Evolutionary conservation across 2,329 filamentous ascomycete genomes (phyloP).

Genomic region (Monilinia fructicola): DNA sequence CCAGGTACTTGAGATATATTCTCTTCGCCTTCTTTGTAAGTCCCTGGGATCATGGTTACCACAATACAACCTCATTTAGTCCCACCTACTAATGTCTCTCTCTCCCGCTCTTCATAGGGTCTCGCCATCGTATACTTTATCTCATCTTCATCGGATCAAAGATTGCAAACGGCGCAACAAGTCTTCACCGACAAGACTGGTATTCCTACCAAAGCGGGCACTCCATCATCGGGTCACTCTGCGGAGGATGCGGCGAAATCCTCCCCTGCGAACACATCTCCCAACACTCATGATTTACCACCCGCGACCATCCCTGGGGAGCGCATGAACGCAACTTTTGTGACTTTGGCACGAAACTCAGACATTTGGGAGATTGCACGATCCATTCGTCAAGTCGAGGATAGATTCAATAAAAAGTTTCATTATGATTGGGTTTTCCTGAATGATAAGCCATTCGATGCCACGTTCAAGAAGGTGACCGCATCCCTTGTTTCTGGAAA

Average conservation of each 20-base stretch:
- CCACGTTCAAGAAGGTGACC: slow-evolving; percentile 90
- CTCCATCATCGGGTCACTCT: slow-evolving; percentile 28
- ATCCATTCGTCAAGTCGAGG: slow-evolving; percentile 94
- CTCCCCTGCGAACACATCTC: slow-evolving; percentile 31
- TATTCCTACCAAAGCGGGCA: slow-evolving; percentile 35
- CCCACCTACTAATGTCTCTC: background rate
- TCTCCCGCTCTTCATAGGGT: slow-evolving; percentile 44
- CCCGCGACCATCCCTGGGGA: slow-evolving; percentile 58
- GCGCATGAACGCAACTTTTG: slow-evolving; percentile 95
- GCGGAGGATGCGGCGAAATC: slow-evolving; percentile 26
- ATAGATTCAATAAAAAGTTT: slow-evolving; percentile 95
- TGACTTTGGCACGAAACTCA: slow-evolving; percentile 87
- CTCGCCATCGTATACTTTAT: slow-evolving; percentile 81
- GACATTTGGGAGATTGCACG: slow-evolving; percentile 97
- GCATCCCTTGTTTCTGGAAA: slow-evolving; percentile 86
- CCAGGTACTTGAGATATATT: slow-evolving; percentile 75
- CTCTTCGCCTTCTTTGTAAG: slow-evolving; percentile 82
- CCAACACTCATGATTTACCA: slow-evolving; percentile 41
- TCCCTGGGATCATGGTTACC: slow-evolving; percentile 28
- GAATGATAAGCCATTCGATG: slow-evolving; percentile 93
- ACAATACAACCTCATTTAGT: slow-evolving; percentile 6
- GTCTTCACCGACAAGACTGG: slow-evolving; percentile 31
- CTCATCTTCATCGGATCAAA: slow-evolving; percentile 57
- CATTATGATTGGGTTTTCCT: slow-evolving; percentile 99
- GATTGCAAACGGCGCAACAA: slow-evolving; percentile 39